Evolutionary conservation across 768 basidiomycete genomes (phyloP).

Genomic region (Calocybe indica): DNA sequence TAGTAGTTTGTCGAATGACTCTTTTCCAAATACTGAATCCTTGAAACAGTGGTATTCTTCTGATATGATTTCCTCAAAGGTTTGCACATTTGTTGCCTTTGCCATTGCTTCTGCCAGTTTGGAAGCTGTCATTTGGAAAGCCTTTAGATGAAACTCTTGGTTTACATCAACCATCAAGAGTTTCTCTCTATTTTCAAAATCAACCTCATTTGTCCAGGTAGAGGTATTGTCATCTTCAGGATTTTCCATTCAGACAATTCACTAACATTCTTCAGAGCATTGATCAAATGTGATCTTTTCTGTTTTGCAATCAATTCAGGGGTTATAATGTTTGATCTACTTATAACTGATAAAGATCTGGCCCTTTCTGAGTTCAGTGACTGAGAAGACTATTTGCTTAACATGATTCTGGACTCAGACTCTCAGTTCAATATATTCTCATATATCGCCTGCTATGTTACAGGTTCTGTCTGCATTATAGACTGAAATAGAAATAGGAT

Average conservation of each 20-base stretch:
- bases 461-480: conserved; percentile 15
- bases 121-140: conserved; percentile 1
- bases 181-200: no score
- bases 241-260: no score
- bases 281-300: conserved; percentile 8
- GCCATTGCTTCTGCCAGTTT: background rate
- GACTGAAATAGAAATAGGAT: conserved; percentile 8
- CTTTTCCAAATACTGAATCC: conserved; percentile 8
- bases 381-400: conserved; percentile 12
- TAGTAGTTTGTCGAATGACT: conserved; percentile 19
- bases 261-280: conserved; percentile 4
- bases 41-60: conserved; percentile 2
- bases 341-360: conserved; percentile 10
- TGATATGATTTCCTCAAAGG: conserved; percentile 1
- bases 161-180: no score
- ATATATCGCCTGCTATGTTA: conserved; percentile 14
- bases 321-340: conserved; percentile 17
- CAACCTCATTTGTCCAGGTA: no score
- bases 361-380: conserved; percentile 13
- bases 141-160: no score
- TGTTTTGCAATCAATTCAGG: conserved; percentile 12
- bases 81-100: conserved; percentile 6
- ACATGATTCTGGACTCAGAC: conserved; percentile 13
- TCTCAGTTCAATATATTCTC: conserved; percentile 11
- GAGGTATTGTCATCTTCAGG: no score